A percentile compares a stretch with the other conserved stretches of the same genome.
Evolutionary conservation across 2,329 filamentous ascomycete genomes (phyloP).

Genomic region (Fusarium stilboides): DNA sequence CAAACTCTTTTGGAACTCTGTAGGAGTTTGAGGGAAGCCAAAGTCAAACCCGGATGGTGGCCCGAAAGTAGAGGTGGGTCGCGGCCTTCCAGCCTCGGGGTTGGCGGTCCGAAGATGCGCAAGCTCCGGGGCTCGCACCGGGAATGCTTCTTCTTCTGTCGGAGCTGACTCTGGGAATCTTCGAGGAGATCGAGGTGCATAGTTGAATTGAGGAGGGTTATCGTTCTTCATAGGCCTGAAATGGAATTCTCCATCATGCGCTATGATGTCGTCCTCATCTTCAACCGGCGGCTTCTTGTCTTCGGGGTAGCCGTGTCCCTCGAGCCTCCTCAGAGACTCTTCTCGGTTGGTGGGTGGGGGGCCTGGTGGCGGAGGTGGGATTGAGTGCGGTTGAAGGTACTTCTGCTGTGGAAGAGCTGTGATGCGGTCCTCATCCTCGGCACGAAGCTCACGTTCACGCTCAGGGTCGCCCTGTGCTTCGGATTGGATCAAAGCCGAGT

Average conservation of each 20-base stretch:
- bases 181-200: slow-evolving; percentile 65
- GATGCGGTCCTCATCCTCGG: slow-evolving; percentile 87
- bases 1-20: slow-evolving; percentile 88
- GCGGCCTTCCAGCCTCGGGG: slow-evolving; percentile 51
- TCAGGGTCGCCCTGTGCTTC: slow-evolving; percentile 85
- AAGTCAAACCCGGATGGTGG: slow-evolving; percentile 79
- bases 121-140: slow-evolving; percentile 66
- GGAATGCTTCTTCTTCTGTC: slow-evolving; percentile 45
- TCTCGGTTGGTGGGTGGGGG: slow-evolving; percentile 56
- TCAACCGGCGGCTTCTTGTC: slow-evolving; percentile 57
- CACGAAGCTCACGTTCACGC: slow-evolving; percentile 83
- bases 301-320: slow-evolving; percentile 64
- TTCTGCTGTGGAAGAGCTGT: slow-evolving; percentile 82
- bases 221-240: slow-evolving; percentile 69
- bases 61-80: slow-evolving; percentile 71
- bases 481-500: slow-evolving; percentile 85
- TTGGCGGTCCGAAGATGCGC: slow-evolving; percentile 69
- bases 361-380: slow-evolving; percentile 51
- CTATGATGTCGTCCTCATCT: slow-evolving; percentile 36
- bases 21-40: slow-evolving; percentile 87
- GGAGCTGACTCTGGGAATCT: slow-evolving; percentile 47
- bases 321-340: slow-evolving; percentile 65
- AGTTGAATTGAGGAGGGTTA: slow-evolving; percentile 72
- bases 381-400: slow-evolving; percentile 70
- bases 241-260: slow-evolving; percentile 65